These are phyloP conservation scores for Colletotrichum endophyticum DNA, from an alignment of 2,329 filamentous ascomycete genomes.

Conservation along the genomic window DNA sequence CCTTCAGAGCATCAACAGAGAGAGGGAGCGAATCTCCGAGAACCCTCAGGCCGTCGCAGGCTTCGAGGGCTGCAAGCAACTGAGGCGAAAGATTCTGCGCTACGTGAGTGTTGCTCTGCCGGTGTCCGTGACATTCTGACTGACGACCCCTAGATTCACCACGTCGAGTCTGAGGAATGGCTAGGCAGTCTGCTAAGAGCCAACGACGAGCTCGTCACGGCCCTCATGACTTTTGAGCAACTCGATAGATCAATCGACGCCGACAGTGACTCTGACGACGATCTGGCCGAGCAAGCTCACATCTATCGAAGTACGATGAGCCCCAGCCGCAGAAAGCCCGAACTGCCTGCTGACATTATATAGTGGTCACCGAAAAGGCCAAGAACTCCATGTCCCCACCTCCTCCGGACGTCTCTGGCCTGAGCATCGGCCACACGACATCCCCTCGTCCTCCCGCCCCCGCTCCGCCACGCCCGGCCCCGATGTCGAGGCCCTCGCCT, in stretches of 20 bases:
- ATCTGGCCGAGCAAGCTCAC: constrained; percentile 69
- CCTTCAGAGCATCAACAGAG: constrained; percentile 89
- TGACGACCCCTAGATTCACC: constrained; percentile 70
- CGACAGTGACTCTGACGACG: constrained; percentile 74
- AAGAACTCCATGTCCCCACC: constrained; percentile 50
- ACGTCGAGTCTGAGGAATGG: constrained; percentile 90
- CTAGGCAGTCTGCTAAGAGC: constrained; percentile 89
- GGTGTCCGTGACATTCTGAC: not conserved
- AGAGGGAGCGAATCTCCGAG: constrained; percentile 85
- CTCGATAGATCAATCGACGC: constrained; percentile 85
- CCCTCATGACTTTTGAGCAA: constrained; percentile 93
- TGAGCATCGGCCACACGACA: constrained; percentile 43
- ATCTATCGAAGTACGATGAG: constrained; percentile 61
- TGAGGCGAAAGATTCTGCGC: constrained; percentile 83
- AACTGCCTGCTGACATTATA: constrained; percentile 24
- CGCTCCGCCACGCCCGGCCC: constrained; percentile 52
- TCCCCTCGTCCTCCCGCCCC: constrained; percentile 47
- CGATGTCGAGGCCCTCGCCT: constrained; percentile 54
- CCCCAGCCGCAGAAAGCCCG: not conserved
- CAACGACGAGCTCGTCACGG: constrained; percentile 94
- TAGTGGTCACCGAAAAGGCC: constrained; percentile 59
- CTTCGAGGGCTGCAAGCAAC: constrained; percentile 86
- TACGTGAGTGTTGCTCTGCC: constrained; percentile 60
- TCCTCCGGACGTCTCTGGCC: constrained; percentile 47
- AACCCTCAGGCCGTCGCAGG: constrained; percentile 75